Percentiles rank a stretch among this genome's conserved stretches.
These are phyloP conservation scores for Sonneratia alba DNA, from an alignment of 345 rosid genomes.

Conservation along the genomic window DNA sequence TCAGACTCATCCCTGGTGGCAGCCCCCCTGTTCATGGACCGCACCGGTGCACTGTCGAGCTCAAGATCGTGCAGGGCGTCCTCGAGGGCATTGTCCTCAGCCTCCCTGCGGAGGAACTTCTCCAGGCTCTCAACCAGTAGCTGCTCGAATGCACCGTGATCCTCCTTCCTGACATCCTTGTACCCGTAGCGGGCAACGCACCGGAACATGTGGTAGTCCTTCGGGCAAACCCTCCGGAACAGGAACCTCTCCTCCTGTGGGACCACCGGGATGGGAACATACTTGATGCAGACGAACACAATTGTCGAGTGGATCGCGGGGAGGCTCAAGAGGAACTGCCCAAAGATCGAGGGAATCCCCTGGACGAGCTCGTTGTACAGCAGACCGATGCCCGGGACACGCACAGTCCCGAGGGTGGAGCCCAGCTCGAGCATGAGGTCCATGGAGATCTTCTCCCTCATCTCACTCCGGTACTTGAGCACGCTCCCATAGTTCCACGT, in stretches of 20 bases:
- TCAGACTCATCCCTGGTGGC: slow-evolving; percentile 17
- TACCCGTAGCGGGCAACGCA: slow-evolving; percentile 89
- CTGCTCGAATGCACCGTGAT: slow-evolving; percentile 70
- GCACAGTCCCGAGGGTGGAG: slow-evolving; percentile 68
- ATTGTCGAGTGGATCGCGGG: slow-evolving; percentile 90
- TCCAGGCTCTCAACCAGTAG: slow-evolving; percentile 75
- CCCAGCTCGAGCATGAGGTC: slow-evolving; percentile 85
- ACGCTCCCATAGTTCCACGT: slow-evolving; percentile 94
- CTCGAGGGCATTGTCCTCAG: slow-evolving; percentile 68
- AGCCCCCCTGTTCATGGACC: slow-evolving; percentile 19
- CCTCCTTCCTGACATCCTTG: slow-evolving; percentile 84
- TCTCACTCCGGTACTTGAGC: slow-evolving; percentile 86
- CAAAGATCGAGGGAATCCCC: slow-evolving; percentile 82
- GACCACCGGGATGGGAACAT: slow-evolving; percentile 87
- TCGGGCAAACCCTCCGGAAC: slow-evolving; percentile 78
- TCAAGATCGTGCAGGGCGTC: slow-evolving; percentile 32
- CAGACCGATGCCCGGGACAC: slow-evolving; percentile 87
- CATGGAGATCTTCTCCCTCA: slow-evolving; percentile 77
- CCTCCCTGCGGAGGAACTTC: slow-evolving; percentile 70
- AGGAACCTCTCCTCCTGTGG: slow-evolving; percentile 86
- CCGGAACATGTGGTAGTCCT: slow-evolving; percentile 88
- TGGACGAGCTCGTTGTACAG: slow-evolving; percentile 87
- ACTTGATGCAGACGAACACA: slow-evolving; percentile 87
- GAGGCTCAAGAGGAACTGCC: slow-evolving; percentile 72
- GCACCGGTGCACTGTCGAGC: slow-evolving; percentile 27